Base-by-base conservation (phyloP, 2,329 filamentous ascomycete genomes). In the Pleomassaria siparia region DNA sequence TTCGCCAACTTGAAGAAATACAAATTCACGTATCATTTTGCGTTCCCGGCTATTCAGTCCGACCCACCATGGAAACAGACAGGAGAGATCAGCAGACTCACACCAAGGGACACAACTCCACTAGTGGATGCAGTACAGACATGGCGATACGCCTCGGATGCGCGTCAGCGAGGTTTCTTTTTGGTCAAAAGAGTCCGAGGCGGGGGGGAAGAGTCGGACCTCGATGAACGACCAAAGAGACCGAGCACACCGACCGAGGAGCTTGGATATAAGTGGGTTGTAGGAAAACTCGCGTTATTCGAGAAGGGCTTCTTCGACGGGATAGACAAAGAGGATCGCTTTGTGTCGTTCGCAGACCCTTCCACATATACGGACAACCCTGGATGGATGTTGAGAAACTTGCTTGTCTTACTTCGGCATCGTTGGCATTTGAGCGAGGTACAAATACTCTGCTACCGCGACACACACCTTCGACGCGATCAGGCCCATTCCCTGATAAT, bases 1-100 rank as follows among this genome's bases (percentile, higher is more conserved):
- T 99, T 89, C 69, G 92, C 94, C 53, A 92, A 99, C 66, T 80
- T 99, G 26, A 99, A 99, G 72, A 96, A 95, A 67, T 97, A 97
- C 75, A 89, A 86, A 54, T 96, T 97, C 68, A 90, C 87, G n/a
- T 97, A 97, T 73, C 95, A 95, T 85, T 97, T 97, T 71, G 92
- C 88, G 4, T 99, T 95, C 64, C 94, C 94, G 1, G 91, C 92
- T 13, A 79, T 99, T 36, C 91, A 95, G 67, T 95, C 92, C 3
- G 86, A 92, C 45, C 89, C 90, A 1, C 77, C 80, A 22, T 99
- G 94, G 94, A 86, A 82, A 59, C 62, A 66, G 26, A 53, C 65
- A 4, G 59, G 66, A 4, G 63, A 66, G 16, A 51, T 54, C 2
- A 60, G 76, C 2, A 71, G 71, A 40, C 73, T 97, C 40, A 82